These are phyloP conservation scores for Aspergillus carlsbadensis DNA, from an alignment of 495 filamentous ascomycete genomes.

Conservation along the genomic window DNA sequence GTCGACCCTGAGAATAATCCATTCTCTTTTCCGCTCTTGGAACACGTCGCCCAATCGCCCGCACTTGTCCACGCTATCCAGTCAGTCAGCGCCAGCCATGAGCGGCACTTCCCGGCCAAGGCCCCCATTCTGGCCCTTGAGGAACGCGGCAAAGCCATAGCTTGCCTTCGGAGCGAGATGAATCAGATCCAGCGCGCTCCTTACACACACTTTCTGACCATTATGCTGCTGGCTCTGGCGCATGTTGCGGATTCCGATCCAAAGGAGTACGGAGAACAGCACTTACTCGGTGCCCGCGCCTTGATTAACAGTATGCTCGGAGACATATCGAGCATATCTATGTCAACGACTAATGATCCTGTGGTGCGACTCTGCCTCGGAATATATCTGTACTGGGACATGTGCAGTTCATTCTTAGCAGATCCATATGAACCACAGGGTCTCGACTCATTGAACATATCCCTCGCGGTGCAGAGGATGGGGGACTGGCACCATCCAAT, in stretches of 20 bases:
- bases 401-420: constrained; percentile 16
- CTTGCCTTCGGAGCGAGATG: constrained; percentile 15
- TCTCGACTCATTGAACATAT: constrained; percentile 9
- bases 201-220: constrained; percentile 2
- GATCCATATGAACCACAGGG: constrained; percentile 9
- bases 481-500: constrained; percentile 18
- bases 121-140: constrained; percentile 12
- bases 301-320: constrained; percentile 17
- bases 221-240: constrained; percentile 10
- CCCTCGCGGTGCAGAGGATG: constrained; percentile 12
- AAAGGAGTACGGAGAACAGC: constrained; percentile 18
- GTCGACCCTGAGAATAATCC: constrained; percentile 17
- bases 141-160: constrained; percentile 18
- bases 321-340: constrained; percentile 12
- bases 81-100: constrained; percentile 17
- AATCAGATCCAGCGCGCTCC: not conserved
- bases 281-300: constrained; percentile 14
- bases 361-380: constrained; percentile 11
- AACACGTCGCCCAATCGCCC: constrained; percentile 14
- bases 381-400: constrained; percentile 21
- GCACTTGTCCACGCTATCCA: constrained; percentile 20
- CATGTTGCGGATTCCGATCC: constrained; percentile 8
- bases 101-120: constrained; percentile 14
- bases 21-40: constrained; percentile 11
- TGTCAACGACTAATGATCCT: constrained; percentile 1